These are phyloP conservation scores for Aurifilum marmelostoma DNA, from an alignment of 2,329 filamentous ascomycete species.

Conservation along the genomic window DNA sequence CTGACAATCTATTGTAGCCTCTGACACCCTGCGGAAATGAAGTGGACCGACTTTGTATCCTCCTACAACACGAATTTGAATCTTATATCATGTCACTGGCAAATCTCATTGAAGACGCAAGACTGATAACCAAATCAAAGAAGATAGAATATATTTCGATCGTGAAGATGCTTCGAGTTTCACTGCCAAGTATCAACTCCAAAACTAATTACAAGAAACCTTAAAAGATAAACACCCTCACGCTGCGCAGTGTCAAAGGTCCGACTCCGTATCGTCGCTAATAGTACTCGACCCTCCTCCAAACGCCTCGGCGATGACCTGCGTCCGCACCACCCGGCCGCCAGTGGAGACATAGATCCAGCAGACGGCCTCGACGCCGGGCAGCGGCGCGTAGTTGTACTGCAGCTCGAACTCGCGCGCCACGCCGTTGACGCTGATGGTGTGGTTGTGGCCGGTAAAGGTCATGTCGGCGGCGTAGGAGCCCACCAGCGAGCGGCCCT, in stretches of 20 bases:
- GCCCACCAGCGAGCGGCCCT: slow-evolving; percentile 48
- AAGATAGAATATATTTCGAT: neutral
- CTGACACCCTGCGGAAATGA: too few species aligned
- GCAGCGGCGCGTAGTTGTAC: slow-evolving; percentile 57
- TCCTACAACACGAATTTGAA: too few species aligned
- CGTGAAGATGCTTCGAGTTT: neutral
- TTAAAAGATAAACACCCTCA: neutral
- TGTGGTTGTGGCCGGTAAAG: slow-evolving; percentile 57
- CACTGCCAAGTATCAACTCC: too few species aligned
- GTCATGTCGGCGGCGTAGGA: slow-evolving; percentile 55
- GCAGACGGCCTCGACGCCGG: slow-evolving; percentile 48
- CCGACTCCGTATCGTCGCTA: slow-evolving; percentile 41
- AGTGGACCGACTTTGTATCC: too few species aligned
- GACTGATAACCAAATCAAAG: neutral
- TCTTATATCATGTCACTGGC: neutral
- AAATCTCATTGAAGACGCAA: neutral
- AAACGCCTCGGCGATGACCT: slow-evolving; percentile 55
- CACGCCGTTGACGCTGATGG: slow-evolving; percentile 47
- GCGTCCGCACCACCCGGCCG: slow-evolving; percentile 53
- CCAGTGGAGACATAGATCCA: slow-evolving; percentile 52
- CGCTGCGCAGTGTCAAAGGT: slow-evolving; percentile 19
- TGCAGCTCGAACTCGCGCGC: slow-evolving; percentile 52
- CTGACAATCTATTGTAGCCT: too few species aligned
- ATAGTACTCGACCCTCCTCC: slow-evolving; percentile 58
- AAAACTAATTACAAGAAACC: neutral